These are phyloP conservation scores for Extremus antarcticus DNA, from an alignment of 495 filamentous ascomycete species.

Conservation along the genomic window DNA sequence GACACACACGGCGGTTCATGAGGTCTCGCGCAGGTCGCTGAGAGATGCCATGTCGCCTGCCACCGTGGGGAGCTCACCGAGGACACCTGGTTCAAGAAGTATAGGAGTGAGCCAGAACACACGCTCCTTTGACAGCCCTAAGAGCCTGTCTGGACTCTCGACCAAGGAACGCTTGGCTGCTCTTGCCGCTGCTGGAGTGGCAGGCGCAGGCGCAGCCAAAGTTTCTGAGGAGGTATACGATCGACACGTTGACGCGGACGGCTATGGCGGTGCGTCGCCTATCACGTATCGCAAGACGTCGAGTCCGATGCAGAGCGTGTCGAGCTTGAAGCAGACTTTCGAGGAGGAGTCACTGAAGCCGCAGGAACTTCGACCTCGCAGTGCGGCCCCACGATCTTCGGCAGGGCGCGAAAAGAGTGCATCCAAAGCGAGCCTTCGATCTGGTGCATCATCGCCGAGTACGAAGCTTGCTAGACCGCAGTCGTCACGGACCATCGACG, in stretches of 20 bases:
- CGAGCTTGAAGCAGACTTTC: slow-evolving; percentile 52
- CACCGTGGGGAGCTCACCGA: slow-evolving; percentile 25
- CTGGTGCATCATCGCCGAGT: slow-evolving; percentile 25
- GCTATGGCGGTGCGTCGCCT: slow-evolving; percentile 24
- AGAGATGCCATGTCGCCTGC: slow-evolving; percentile 42
- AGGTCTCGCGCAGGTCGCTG: slow-evolving; percentile 45
- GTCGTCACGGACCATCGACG: slow-evolving; percentile 7
- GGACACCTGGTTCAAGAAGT: slow-evolving; percentile 43
- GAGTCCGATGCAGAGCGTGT: slow-evolving; percentile 83
- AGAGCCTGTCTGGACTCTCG: slow-evolving; percentile 26
- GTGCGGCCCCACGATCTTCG: slow-evolving; percentile 21
- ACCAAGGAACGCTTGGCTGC: slow-evolving; percentile 30
- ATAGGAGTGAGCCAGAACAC: slow-evolving; percentile 46
- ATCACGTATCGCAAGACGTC: slow-evolving; percentile 41
- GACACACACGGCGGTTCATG: slow-evolving; percentile 41
- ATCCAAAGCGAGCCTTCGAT: slow-evolving; percentile 14
- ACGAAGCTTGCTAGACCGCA: slow-evolving; percentile 13
- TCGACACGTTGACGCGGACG: slow-evolving; percentile 23
- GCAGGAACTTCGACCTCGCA: slow-evolving; percentile 18
- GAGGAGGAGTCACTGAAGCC: slow-evolving; percentile 31
- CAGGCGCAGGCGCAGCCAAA: slow-evolving; percentile 23
- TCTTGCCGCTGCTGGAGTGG: slow-evolving; percentile 32
- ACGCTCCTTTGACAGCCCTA: slow-evolving; percentile 37
- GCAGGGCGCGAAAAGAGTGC: slow-evolving; percentile 7
- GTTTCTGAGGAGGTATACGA: slow-evolving; percentile 21